A percentile compares a stretch with the other conserved stretches of the same genome.
Evolutionary conservation across 2,329 filamentous ascomycete species (phyloP).

Genomic region (Colletotrichum plurivorum): DNA sequence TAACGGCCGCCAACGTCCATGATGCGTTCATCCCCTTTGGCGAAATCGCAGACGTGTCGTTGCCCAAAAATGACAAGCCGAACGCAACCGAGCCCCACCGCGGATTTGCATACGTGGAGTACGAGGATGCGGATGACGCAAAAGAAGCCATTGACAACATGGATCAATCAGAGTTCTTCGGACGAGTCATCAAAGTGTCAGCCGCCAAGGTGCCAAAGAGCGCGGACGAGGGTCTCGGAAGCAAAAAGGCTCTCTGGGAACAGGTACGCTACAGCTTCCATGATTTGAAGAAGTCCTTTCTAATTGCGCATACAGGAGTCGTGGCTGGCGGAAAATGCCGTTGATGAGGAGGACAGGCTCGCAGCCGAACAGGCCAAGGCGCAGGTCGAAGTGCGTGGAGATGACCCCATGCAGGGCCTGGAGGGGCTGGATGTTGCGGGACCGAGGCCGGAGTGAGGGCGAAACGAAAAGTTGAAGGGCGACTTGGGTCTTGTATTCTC

Average conservation of each 20-base stretch:
- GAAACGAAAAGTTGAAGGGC: constrained; percentile 42
- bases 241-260: constrained; percentile 96
- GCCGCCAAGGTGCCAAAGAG: constrained; percentile 94
- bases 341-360: constrained; percentile 82
- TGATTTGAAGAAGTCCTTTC: not conserved
- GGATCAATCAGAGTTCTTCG: constrained; percentile 96
- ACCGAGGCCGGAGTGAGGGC: constrained; percentile 79
- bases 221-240: constrained; percentile 87
- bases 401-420: constrained; percentile 95
- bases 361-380: constrained; percentile 68
- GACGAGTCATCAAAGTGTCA: constrained; percentile 91
- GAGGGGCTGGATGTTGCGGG: constrained; percentile 95
- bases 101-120: constrained; percentile 98
- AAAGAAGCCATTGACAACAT: constrained; percentile 99
- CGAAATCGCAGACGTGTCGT: constrained; percentile 90
- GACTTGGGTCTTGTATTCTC: constrained; percentile 41
- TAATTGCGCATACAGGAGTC: constrained; percentile 76
- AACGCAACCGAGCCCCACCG: constrained; percentile 85
- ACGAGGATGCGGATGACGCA: constrained; percentile 86
- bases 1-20: constrained; percentile 82
- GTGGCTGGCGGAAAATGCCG: constrained; percentile 91
- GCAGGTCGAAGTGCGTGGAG: constrained; percentile 67
- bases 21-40: constrained; percentile 98
- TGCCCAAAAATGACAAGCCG: constrained; percentile 89
- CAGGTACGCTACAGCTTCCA: constrained; percentile 73